Conservation (phyloP, 441 rosid species). For the Jatropha podagrica region DNA sequence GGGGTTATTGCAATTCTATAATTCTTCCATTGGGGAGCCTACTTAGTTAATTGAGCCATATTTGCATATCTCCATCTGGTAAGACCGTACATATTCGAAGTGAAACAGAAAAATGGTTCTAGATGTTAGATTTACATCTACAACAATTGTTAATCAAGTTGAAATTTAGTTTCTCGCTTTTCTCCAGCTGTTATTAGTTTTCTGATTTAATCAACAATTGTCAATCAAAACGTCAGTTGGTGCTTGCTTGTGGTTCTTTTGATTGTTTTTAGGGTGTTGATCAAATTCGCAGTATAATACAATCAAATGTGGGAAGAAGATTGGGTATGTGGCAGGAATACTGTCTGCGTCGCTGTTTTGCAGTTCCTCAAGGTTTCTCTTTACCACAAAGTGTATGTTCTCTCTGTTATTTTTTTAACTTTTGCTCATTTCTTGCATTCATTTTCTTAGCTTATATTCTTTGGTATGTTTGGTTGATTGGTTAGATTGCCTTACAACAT, state of each 20-base stretch:
- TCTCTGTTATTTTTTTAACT: slow-evolving; percentile 1
- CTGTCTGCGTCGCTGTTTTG: slow-evolving; percentile 63
- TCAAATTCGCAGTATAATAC: slow-evolving; percentile 45
- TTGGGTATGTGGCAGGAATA: slow-evolving; percentile 73
- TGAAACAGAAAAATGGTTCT: not conserved
- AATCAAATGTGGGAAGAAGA: slow-evolving; percentile 51
- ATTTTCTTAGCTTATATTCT: not conserved
- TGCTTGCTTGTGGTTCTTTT: slow-evolving; percentile 3
- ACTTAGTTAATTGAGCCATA: not conserved
- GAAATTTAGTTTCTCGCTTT: not conserved
- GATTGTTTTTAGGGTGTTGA: slow-evolving; percentile 51
- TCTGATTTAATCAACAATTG: not conserved
- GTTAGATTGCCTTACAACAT: not conserved
- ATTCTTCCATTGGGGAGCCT: not conserved
- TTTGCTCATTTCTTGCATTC: not conserved
- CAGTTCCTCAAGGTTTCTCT: slow-evolving; percentile 65
- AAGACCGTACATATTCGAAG: not conserved
- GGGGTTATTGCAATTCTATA: not conserved
- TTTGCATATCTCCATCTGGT: not conserved
- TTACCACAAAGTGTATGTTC: slow-evolving; percentile 54
- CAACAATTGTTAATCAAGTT: not conserved
- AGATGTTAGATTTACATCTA: not conserved
- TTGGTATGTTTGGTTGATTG: not conserved
- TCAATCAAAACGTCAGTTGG: not conserved
- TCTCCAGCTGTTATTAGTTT: not conserved